Conservation (phyloP, 2,329 filamentous ascomycete genomes). For the Sporothrix phasma region DNA sequence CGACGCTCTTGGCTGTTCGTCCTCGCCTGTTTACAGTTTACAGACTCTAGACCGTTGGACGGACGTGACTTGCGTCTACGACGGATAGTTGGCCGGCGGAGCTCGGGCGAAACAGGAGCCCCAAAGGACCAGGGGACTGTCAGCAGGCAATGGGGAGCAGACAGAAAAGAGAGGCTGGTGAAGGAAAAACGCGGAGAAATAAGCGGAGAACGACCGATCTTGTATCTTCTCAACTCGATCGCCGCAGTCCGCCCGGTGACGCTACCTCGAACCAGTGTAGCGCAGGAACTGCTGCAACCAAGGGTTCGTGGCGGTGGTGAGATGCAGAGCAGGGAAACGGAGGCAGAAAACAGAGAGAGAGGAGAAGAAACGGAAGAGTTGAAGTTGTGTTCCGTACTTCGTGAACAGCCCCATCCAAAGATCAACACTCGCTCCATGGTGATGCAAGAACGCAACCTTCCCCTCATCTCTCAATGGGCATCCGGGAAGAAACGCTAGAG, state of each 20-base stretch:
- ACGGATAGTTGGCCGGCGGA: background rate
- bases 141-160: background rate
- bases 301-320: too few species aligned
- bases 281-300: background rate
- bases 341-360: background rate
- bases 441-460: background rate
- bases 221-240: background rate
- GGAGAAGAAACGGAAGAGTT: background rate
- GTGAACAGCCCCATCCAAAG: background rate
- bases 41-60: too few species aligned
- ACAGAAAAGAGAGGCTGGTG: background rate
- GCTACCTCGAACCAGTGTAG: background rate
- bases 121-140: background rate
- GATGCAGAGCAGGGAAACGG: too few species aligned
- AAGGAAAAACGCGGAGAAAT: background rate
- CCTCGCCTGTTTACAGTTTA: too few species aligned
- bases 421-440: background rate
- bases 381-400: background rate
- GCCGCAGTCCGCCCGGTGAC: conserved; percentile 7
- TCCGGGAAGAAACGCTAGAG: background rate
- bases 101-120: background rate
- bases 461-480: too few species aligned
- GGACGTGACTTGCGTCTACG: background rate
- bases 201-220: background rate
- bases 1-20: background rate